Base-by-base conservation (phyloP, 129 eudicot genomes). In the Flaveria brownii region DNA sequence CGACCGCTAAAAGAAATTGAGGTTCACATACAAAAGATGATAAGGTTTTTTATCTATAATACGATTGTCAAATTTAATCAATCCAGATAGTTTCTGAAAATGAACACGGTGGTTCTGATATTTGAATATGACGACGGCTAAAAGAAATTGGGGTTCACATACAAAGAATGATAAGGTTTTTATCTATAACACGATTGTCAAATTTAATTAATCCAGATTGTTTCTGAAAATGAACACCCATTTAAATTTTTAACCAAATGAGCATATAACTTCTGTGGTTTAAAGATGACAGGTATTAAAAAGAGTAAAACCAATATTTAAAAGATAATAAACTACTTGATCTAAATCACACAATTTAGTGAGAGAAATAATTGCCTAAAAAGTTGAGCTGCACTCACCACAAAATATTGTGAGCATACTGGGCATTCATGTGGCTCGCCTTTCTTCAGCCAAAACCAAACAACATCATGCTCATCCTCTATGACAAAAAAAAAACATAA, bases 381-480 rank as follows among this genome's bases (percentile, higher is more conserved):
- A 55, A 50, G 39, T 41, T 20, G 26, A 59, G 45, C 51, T 28
- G 50, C 43, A 90, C 91, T 90, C 68, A 86, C 97, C 93, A 46
- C 60, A 76, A 94, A 94, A 80, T 87, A 83, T 88, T 94, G 97
- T 50, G 91, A 45, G 86, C 99, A 91, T 45, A 94, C 99, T 67
- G 99, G 99, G 85, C 97, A 94, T 67, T 91, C 99, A 70, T 84
- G 90, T 54, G 99, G 84, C 80, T 94, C 84, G 42, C 87, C 97
- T 83, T 94, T 94, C 93, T 91, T 90, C 80, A 94, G 90, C 97
- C 96, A 89, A 82, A 94, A 89, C 99, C 99, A 94, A 72, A 89
- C 97, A 78, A 94, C 96, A 83, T 94, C 99, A 82, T 94, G 98
- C 84, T 94, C 98, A 22, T 91, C 98, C 80, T 94, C 98, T 94